A percentile compares a stretch with the other conserved stretches of the same genome.
Evolutionary conservation across 2,329 filamentous ascomycete species (phyloP).

Genomic region (Fusarium mangiferae): DNA sequence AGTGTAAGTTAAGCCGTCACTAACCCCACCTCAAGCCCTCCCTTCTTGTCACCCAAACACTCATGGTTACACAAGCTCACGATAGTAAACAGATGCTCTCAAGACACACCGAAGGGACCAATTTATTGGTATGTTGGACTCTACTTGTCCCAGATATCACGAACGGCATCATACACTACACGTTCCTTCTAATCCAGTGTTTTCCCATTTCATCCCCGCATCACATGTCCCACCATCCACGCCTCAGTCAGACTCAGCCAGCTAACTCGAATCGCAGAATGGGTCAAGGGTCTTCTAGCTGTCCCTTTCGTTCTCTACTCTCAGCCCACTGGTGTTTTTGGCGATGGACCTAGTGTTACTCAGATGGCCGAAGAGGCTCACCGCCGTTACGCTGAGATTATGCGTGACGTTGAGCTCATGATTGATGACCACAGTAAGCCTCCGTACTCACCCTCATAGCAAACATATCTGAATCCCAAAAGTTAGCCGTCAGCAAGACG

Average conservation of each 20-base stretch:
- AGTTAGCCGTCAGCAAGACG: conserved; percentile 77
- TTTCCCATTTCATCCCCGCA: background rate
- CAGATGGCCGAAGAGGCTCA: conserved; percentile 84
- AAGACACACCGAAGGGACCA: conserved; percentile 93
- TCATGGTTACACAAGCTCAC: conserved; percentile 35
- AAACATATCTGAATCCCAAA: background rate
- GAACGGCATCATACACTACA: background rate
- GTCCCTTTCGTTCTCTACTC: conserved; percentile 97
- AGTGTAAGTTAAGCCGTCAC: conserved; percentile 63
- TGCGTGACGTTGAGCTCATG: conserved; percentile 91
- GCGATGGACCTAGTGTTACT: conserved; percentile 71
- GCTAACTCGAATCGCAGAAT: conserved; percentile 68
- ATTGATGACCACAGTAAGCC: conserved; percentile 87
- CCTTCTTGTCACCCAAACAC: background rate
- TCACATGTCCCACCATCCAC: conserved; percentile 2
- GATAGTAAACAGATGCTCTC: conserved; percentile 61
- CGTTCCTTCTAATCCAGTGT: background rate
- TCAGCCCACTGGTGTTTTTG: conserved; percentile 88
- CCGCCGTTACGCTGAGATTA: conserved; percentile 91
- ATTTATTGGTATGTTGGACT: conserved; percentile 71
- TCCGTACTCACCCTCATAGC: background rate
- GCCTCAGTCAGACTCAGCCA: background rate
- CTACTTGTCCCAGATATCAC: background rate
- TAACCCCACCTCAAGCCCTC: conserved; percentile 4
- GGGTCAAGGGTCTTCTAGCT: conserved; percentile 94